phyloP scores from a whole-genome alignment of 2,329 filamentous ascomycete species.

The Cordyceps sp. region DNA sequence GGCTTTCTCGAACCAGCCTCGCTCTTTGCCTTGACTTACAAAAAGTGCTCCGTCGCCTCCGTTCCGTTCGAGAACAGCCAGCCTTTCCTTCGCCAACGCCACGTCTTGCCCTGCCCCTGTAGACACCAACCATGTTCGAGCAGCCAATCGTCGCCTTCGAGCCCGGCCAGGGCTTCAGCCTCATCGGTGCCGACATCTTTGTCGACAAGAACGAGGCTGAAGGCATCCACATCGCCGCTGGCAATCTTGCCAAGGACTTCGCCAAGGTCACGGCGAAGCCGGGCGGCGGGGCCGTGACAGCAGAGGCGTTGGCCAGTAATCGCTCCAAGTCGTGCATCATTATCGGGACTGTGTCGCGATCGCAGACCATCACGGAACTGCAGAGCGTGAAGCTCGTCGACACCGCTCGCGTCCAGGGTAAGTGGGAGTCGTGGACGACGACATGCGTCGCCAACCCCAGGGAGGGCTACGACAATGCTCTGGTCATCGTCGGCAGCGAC shows the following conservation, averaged over 20 bases:
- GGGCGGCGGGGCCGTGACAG: neutral
- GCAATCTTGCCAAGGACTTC: conserved; percentile 14
- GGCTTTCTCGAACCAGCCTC: neutral
- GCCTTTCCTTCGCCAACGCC: neutral
- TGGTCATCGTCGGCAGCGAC: conserved; percentile 41
- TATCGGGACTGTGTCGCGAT: conserved; percentile 8
- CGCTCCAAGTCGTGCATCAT: conserved; percentile 7
- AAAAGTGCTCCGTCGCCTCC: neutral
- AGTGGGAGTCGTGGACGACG: conserved; percentile 40
- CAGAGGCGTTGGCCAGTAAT: neutral
- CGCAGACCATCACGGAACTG: conserved; percentile 6
- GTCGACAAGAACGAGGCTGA: conserved; percentile 12
- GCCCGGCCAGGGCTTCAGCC: conserved; percentile 8
- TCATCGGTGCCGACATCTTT: conserved; percentile 13
- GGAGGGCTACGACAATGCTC: conserved; percentile 20
- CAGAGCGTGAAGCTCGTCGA: conserved; percentile 7
- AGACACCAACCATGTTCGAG: conserved; percentile 15
- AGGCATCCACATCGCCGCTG: conserved; percentile 16
- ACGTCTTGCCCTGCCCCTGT: neutral
- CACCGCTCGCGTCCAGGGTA: conserved; percentile 15
- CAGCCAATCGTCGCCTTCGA: conserved; percentile 10
- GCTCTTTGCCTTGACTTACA: neutral
- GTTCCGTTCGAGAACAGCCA: neutral
- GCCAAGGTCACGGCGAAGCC: conserved; percentile 8
- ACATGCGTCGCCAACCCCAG: conserved; percentile 28